Percentiles rank a stretch among this genome's conserved stretches.
These are phyloP conservation scores for Polyporus tsugae DNA, from an alignment of 1,284 basidiomycete genomes.

Conservation along the genomic window DNA sequence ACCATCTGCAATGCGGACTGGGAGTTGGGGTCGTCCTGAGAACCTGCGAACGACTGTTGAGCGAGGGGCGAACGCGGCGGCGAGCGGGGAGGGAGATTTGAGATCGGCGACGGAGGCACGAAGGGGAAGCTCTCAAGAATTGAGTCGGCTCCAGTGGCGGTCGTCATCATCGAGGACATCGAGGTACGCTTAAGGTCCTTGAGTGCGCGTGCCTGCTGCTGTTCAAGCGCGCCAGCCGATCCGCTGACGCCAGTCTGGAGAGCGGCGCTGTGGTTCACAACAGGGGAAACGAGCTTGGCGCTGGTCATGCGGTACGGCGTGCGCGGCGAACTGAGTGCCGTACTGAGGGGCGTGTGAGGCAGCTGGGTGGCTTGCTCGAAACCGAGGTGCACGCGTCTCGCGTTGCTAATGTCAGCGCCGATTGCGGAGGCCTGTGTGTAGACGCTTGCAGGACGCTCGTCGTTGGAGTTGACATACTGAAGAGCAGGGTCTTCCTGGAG, in stretches of 20 bases:
- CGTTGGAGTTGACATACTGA: constrained; percentile 22
- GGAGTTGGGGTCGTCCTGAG: constrained; percentile 25
- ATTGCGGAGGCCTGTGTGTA: constrained; percentile 69
- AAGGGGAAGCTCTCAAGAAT: constrained; percentile 87
- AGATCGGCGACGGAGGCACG: constrained; percentile 85
- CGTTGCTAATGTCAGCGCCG: constrained; percentile 67
- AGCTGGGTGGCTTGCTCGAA: constrained; percentile 43
- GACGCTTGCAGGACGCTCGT: constrained; percentile 62
- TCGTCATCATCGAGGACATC: constrained; percentile 66
- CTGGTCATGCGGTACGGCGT: constrained; percentile 67
- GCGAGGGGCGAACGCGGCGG: constrained; percentile 75
- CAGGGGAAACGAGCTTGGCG: constrained; percentile 62
- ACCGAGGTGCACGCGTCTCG: constrained; percentile 69
- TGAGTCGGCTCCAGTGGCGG: constrained; percentile 78
- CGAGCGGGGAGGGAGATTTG: constrained; percentile 74
- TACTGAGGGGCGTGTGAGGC: constrained; percentile 40
- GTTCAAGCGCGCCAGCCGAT: constrained; percentile 52
- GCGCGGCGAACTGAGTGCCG: constrained; percentile 46
- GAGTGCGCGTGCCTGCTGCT: constrained; percentile 66
- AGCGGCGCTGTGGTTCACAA: constrained; percentile 38
- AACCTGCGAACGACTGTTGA: constrained; percentile 57
- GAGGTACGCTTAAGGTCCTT: constrained; percentile 68
- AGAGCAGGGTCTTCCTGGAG: constrained; percentile 30
- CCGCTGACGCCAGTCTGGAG: constrained; percentile 33
- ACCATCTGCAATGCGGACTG: constrained; percentile 40